Conservation (phyloP, 106 monocot species). For the Agapanthus africanus region DNA sequence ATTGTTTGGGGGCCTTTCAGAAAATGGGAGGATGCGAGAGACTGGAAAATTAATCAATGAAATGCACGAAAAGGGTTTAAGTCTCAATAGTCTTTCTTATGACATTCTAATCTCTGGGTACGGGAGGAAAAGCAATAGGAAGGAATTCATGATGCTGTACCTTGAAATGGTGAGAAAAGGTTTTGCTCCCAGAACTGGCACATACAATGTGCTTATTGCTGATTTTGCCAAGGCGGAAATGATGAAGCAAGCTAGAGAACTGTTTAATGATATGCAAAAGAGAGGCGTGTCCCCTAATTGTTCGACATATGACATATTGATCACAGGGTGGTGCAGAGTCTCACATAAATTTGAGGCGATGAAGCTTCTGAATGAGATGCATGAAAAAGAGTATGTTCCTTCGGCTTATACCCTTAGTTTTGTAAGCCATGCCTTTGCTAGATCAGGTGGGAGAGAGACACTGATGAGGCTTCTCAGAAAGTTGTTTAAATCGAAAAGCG, state of each 20-base stretch:
- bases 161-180: constrained; percentile 87
- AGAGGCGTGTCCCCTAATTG: constrained; percentile 58
- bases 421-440: constrained; percentile 64
- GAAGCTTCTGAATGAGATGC: constrained; percentile 67
- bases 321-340: constrained; percentile 80
- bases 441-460: constrained; percentile 25
- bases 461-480: constrained; percentile 30
- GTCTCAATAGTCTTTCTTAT: constrained; percentile 54
- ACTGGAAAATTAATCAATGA: constrained; percentile 43
- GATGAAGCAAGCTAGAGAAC: constrained; percentile 82
- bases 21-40: constrained; percentile 51
- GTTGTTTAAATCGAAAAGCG: constrained; percentile 16
- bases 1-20: constrained; percentile 49
- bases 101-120: constrained; percentile 69
- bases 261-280: constrained; percentile 76
- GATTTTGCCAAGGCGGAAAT: constrained; percentile 71
- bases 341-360: constrained; percentile 51
- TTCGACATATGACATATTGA: constrained; percentile 81
- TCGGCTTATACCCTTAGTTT: constrained; percentile 36
- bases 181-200: constrained; percentile 62
- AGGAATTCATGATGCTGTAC: constrained; percentile 66
- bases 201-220: constrained; percentile 81
- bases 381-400: constrained; percentile 59
- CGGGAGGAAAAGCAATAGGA: constrained; percentile 63
- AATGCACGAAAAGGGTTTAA: constrained; percentile 50